phyloP scores from a whole-genome alignment of 306 rosid species.

The Acacia melanoxylon region DNA sequence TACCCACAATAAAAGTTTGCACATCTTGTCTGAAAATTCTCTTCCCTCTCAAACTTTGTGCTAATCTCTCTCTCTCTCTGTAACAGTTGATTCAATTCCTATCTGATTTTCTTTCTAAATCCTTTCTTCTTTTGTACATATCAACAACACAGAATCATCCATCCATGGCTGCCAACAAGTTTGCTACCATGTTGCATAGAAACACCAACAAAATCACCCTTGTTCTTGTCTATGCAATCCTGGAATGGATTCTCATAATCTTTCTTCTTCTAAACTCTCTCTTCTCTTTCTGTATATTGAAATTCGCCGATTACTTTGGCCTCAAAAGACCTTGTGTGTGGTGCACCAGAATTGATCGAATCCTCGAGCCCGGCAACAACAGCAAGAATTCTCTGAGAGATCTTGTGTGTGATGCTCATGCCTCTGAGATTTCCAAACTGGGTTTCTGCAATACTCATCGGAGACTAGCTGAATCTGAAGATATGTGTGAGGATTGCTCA shows the following conservation, averaged over 20 bases:
- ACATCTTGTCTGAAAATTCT: slow-evolving; percentile 43
- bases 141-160: slow-evolving; percentile 45
- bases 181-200: slow-evolving; percentile 78
- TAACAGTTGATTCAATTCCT: slow-evolving; percentile 1
- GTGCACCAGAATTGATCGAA: slow-evolving; percentile 87
- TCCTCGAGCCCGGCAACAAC: slow-evolving; percentile 60
- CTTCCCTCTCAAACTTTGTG: slow-evolving; percentile 13
- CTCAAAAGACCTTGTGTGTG: slow-evolving; percentile 83
- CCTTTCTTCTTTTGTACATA: slow-evolving; percentile 53
- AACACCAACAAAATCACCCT: slow-evolving; percentile 85
- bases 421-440: slow-evolving; percentile 72
- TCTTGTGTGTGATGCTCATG: slow-evolving; percentile 87
- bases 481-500: slow-evolving; percentile 88
- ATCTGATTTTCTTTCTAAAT: slow-evolving; percentile 22
- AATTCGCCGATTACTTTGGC: slow-evolving; percentile 84
- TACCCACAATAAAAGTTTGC: slow-evolving; percentile 36
- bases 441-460: slow-evolving; percentile 71
- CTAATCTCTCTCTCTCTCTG: slow-evolving; percentile 19
- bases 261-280: slow-evolving; percentile 83
- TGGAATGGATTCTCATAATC: slow-evolving; percentile 84
- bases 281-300: slow-evolving; percentile 73
- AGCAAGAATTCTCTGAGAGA: slow-evolving; percentile 49
- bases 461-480: slow-evolving; percentile 58
- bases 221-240: slow-evolving; percentile 72
- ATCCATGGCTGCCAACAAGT: slow-evolving; percentile 97